A percentile compares a stretch with the other conserved stretches of the same genome.
phyloP scores from a whole-genome alignment of 148 eudicot genomes.

The Cornus florida region DNA sequence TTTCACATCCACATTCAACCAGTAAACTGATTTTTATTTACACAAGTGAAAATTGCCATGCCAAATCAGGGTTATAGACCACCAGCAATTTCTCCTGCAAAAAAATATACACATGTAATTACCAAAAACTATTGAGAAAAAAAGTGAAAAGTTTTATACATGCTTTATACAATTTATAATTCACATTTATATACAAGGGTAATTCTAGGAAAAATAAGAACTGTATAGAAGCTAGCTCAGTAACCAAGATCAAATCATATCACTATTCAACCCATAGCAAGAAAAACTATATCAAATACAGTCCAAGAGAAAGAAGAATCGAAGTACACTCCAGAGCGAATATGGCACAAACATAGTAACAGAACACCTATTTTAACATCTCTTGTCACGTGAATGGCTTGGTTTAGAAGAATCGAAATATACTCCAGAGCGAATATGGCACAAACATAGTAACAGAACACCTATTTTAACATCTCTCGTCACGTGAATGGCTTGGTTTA shows the following conservation, averaged over 20 bases:
- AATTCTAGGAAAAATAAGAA: not conserved
- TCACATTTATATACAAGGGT: too few relatives aligned
- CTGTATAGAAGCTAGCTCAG: not conserved
- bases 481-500: not conserved
- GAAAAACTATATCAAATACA: not conserved
- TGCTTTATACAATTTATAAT: not conserved
- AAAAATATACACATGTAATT: not conserved
- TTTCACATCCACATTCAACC: not conserved
- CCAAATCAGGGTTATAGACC: constrained; percentile 21
- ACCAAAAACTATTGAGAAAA: not conserved
- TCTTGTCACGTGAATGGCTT: not conserved
- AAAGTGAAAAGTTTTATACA: not conserved
- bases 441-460: not conserved
- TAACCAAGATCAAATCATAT: not conserved
- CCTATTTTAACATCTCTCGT: not conserved
- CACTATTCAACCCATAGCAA: not conserved
- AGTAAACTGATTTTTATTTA: not conserved
- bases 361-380: not conserved
- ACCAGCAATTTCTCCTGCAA: constrained; percentile 16
- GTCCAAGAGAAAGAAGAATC: not conserved
- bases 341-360: not conserved
- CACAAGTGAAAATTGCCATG: not conserved
- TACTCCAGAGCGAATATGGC: not conserved
- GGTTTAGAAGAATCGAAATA: not conserved
- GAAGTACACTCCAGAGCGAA: not conserved